phyloP scores from a whole-genome alignment of 768 basidiomycete genomes.

The Auriscalpium orientale region DNA sequence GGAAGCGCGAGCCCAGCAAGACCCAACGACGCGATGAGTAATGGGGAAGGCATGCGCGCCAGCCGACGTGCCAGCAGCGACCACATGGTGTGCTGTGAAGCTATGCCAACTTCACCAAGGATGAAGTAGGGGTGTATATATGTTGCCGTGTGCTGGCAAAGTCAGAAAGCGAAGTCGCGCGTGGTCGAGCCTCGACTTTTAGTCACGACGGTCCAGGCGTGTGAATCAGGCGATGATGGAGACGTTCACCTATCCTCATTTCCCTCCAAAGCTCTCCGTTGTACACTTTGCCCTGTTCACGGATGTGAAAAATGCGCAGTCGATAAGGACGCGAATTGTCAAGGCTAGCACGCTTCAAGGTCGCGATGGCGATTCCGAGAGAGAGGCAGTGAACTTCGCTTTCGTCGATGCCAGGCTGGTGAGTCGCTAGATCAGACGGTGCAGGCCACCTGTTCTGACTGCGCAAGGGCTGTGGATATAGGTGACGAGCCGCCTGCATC shows the following conservation, averaged over 20 bases:
- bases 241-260: constrained; percentile 46
- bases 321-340: constrained; percentile 60
- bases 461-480: constrained; percentile 24
- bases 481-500: constrained; percentile 76
- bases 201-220: background rate
- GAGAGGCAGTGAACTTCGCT: constrained; percentile 79
- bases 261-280: constrained; percentile 30
- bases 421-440: constrained; percentile 21
- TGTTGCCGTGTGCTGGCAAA: background rate
- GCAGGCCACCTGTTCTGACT: background rate
- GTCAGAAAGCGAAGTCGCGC: no score
- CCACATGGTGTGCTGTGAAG: background rate
- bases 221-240: constrained; percentile 34
- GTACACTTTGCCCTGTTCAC: constrained; percentile 63
- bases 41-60: constrained; percentile 2
- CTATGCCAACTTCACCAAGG: no score
- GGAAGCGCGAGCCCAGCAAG: constrained; percentile 10
- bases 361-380: constrained; percentile 53
- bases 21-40: constrained; percentile 12
- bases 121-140: background rate
- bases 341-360: constrained; percentile 57
- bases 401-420: constrained; percentile 86
- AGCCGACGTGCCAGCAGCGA: background rate
- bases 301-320: constrained; percentile 53
- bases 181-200: no score